Conservation (phyloP, 1,139 yeast genomes). For the Saccharomyces hybrid region DNA sequence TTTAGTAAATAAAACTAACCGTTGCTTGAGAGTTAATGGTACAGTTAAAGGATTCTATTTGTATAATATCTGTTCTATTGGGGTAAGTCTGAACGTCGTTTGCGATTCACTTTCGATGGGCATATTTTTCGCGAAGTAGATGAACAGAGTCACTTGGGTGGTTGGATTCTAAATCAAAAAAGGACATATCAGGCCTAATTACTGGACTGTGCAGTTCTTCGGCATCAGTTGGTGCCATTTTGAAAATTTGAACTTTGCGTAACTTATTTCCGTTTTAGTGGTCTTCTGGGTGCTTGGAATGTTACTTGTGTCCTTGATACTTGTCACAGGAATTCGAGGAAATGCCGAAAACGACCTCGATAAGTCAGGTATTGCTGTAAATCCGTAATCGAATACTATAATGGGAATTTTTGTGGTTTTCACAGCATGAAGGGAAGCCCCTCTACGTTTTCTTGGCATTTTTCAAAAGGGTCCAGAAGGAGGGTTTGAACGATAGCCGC, state of each 20-base stretch:
- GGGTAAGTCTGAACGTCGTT: neutral
- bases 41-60: neutral
- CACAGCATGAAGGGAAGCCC: neutral
- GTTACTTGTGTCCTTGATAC: neutral
- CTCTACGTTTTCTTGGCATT: neutral
- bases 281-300: neutral
- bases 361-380: neutral
- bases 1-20: neutral
- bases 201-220: neutral
- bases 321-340: neutral
- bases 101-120: neutral
- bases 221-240: neutral
- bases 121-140: neutral
- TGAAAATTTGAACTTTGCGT: neutral
- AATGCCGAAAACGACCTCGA: neutral
- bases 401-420: neutral
- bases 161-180: neutral
- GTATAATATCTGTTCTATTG: neutral
- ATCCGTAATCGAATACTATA: neutral
- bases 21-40: neutral
- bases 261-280: neutral
- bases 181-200: neutral
- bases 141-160: neutral
- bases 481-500: neutral
- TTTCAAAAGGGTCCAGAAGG: neutral